Evolutionary conservation across 371 early-diverging fungal genomes (phyloP).

Genomic region (Mucor velutinosus): DNA sequence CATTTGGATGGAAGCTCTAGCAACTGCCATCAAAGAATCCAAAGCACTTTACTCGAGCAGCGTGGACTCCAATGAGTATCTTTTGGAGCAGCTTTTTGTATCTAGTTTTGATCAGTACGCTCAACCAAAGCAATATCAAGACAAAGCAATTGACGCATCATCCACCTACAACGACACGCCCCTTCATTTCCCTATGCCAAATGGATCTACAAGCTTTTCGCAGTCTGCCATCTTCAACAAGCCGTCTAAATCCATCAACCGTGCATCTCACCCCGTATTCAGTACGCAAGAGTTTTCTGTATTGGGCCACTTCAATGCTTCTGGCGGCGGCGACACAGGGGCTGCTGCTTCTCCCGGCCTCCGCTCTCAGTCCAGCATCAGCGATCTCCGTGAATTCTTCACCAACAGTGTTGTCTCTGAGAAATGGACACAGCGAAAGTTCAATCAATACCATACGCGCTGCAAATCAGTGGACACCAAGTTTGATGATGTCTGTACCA

Average conservation of each 20-base stretch:
- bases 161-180: not conserved
- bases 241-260: not conserved
- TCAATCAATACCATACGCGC: slow-evolving; percentile 17
- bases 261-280: slow-evolving; percentile 20
- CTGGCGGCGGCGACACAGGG: not conserved
- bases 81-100: slow-evolving; percentile 26
- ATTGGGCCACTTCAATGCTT: not conserved
- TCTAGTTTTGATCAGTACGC: slow-evolving; percentile 27
- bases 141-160: not conserved
- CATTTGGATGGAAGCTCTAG: slow-evolving; percentile 21
- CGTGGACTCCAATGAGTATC: slow-evolving; percentile 12
- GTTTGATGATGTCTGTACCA: slow-evolving; percentile 26
- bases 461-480: slow-evolving; percentile 22
- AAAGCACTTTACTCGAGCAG: slow-evolving; percentile 17
- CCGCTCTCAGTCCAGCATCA: slow-evolving; percentile 21
- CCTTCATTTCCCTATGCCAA: slow-evolving; percentile 18
- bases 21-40: slow-evolving; percentile 16
- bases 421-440: slow-evolving; percentile 20
- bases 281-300: not conserved
- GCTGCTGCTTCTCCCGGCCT: slow-evolving; percentile 13
- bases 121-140: not conserved
- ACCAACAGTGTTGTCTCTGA: slow-evolving; percentile 14
- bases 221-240: slow-evolving; percentile 26
- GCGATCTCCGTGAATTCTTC: slow-evolving; percentile 21
- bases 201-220: slow-evolving; percentile 19